Base-by-base conservation (phyloP, 331 rosid genomes). In the Phaseolus coccineus region DNA sequence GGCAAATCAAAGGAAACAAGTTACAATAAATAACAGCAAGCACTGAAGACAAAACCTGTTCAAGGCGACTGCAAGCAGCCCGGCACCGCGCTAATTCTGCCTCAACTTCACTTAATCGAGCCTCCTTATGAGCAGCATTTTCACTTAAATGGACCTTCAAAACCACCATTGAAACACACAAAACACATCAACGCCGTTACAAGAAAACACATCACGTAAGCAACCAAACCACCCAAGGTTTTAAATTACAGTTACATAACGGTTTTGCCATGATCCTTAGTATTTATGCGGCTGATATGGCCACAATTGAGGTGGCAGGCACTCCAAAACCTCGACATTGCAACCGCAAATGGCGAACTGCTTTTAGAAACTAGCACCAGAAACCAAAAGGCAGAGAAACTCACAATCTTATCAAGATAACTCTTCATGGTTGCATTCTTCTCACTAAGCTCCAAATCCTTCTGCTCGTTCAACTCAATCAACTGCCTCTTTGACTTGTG, bases 331-430 rank as follows among this genome's bases (percentile, higher is more conserved):
- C 28, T 57, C 4, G 15, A 24, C 15, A 9, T 56, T 56, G 15
- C 62, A 9, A 4, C 25, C 2, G 3, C 31, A 3, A 7, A 25
- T 22, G 0, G 30, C 13, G 6, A 14, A 56, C 64, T 57, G 16
- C 13, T 57, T 57, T 10, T 27, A 58, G 28, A 58, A 58, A n/a
- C 22, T 31, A 39, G 75, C 46, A 55, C 13, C 19, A 67, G 7
- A 40, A 19, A 39, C 37, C 14, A 83, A 69, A 75, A 35, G 11
- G n/a, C 14, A 47, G 59, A 69, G 37, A 56, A 64, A 53, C 96
- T 87, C 76, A 96, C 99, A 91, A 96, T 90, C 86, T 90, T 96
- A 79, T 96, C 97, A 13, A 96, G 94, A 80, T 93, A 93, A 64
- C 90, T 87, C 87, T 88, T 93, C 75, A 89, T 77, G 30, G 91